Percentiles rank a stretch among this genome's conserved stretches.
Evolutionary conservation across 2,329 filamentous ascomycete species (phyloP).

Genomic region (Phaeomoniella chlamydospora): DNA sequence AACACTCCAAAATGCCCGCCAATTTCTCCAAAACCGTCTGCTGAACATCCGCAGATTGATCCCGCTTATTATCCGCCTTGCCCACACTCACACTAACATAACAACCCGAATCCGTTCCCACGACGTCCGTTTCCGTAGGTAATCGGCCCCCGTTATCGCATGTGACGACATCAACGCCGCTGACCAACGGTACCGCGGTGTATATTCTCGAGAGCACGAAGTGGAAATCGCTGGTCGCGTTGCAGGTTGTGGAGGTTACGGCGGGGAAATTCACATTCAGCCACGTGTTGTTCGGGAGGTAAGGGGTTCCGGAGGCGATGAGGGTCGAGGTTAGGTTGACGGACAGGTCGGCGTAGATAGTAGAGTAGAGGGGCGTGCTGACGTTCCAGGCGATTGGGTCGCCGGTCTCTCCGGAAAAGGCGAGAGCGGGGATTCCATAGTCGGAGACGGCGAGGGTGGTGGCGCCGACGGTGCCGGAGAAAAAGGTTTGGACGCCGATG

Average conservation of each 20-base stretch:
- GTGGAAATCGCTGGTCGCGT: slow-evolving; percentile 37
- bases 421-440: slow-evolving; percentile 48
- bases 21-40: slow-evolving; percentile 37
- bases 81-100: slow-evolving; percentile 51
- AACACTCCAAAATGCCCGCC: slow-evolving; percentile 30
- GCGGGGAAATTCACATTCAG: slow-evolving; percentile 58
- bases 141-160: slow-evolving; percentile 39
- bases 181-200: slow-evolving; percentile 25
- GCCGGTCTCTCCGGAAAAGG: slow-evolving; percentile 45
- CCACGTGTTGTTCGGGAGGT: slow-evolving; percentile 45
- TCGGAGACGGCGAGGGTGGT: slow-evolving; percentile 45
- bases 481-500: slow-evolving; percentile 37
- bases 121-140: slow-evolving; percentile 44
- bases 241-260: slow-evolving; percentile 35
- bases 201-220: slow-evolving; percentile 52
- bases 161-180: slow-evolving; percentile 36
- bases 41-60: slow-evolving; percentile 38
- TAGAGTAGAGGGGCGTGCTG: slow-evolving; percentile 32
- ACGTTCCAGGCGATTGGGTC: slow-evolving; percentile 39
- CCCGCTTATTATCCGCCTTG: slow-evolving; percentile 44
- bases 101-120: slow-evolving; percentile 37
- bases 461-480: slow-evolving; percentile 56
- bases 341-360: slow-evolving; percentile 50
- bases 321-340: slow-evolving; percentile 42
- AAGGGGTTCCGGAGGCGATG: slow-evolving; percentile 43